These are phyloP conservation scores for Chlamydomonas schloesseri DNA, from an alignment of 139 green algal species.

Conservation along the genomic window DNA sequence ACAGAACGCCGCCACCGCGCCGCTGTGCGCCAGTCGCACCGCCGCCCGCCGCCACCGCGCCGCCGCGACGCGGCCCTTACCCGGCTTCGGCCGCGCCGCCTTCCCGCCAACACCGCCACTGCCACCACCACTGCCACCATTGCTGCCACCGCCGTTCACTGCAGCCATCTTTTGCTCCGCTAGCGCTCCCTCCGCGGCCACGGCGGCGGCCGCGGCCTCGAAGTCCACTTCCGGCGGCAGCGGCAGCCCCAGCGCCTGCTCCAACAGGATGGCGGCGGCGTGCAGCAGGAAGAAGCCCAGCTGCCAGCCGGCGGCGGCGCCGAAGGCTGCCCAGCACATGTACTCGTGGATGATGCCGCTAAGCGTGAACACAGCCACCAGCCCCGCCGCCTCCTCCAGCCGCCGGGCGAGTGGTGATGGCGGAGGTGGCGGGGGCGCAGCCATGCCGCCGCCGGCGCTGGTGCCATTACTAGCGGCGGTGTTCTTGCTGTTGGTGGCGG, in stretches of 20 bases:
- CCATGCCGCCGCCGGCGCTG: background rate
- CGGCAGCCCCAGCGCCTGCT: background rate
- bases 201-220: no score
- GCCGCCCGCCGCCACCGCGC: background rate
- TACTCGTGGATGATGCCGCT: constrained; percentile 35
- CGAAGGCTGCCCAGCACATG: constrained; percentile 39
- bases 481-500: no score
- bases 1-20: background rate
- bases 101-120: no score
- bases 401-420: no score
- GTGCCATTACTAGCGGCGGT: no score
- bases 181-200: no score
- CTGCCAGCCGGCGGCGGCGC: constrained; percentile 6
- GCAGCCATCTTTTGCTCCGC: no score
- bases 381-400: background rate
- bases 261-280: background rate
- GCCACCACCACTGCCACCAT: no score
- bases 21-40: background rate
- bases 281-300: constrained; percentile 25
- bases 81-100: no score
- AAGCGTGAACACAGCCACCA: constrained; percentile 15
- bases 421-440: background rate
- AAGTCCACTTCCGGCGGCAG: no score
- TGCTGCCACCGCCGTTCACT: no score
- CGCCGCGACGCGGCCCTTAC: no score